Evolutionary conservation across 1,284 basidiomycete species (phyloP).

Genomic region (Leccinum subspadiceum): DNA sequence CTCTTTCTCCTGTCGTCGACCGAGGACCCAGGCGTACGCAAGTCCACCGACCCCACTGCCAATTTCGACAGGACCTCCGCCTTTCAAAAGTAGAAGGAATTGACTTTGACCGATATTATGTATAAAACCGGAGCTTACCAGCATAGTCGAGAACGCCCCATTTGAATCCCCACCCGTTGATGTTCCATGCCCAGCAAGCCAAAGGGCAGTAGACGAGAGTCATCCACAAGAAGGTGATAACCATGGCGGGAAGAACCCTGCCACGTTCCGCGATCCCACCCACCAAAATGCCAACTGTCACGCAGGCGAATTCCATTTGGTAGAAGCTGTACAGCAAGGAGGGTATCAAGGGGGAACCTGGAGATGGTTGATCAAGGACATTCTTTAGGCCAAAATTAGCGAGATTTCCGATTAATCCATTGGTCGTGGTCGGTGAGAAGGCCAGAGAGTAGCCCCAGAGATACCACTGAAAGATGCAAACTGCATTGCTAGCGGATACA

Average conservation of each 20-base stretch:
- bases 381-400: slow-evolving; percentile 66
- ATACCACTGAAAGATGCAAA: slow-evolving; percentile 89
- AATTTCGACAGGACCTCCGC: slow-evolving; percentile 93
- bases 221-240: slow-evolving; percentile 86
- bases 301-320: slow-evolving; percentile 86
- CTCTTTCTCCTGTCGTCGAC: slow-evolving; percentile 75
- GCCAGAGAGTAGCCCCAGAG: slow-evolving; percentile 85
- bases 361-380: slow-evolving; percentile 76
- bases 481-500: slow-evolving; percentile 67
- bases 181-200: slow-evolving; percentile 75
- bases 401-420: slow-evolving; percentile 80
- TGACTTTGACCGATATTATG: slow-evolving; percentile 3
- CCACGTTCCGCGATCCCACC: slow-evolving; percentile 88
- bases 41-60: slow-evolving; percentile 85
- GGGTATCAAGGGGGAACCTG: slow-evolving; percentile 71
- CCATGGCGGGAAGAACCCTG: slow-evolving; percentile 82
- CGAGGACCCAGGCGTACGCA: slow-evolving; percentile 83
- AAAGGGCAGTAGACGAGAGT: slow-evolving; percentile 83
- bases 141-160: slow-evolving; percentile 91
- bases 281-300: slow-evolving; percentile 74
- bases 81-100: slow-evolving; percentile 32
- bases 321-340: slow-evolving; percentile 81
- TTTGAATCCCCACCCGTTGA: slow-evolving; percentile 84
- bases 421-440: slow-evolving; percentile 73
- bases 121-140: slow-evolving; percentile 36